phyloP scores from a whole-genome alignment of 2,329 filamentous ascomycete species.

The Ascochyta lentis region DNA sequence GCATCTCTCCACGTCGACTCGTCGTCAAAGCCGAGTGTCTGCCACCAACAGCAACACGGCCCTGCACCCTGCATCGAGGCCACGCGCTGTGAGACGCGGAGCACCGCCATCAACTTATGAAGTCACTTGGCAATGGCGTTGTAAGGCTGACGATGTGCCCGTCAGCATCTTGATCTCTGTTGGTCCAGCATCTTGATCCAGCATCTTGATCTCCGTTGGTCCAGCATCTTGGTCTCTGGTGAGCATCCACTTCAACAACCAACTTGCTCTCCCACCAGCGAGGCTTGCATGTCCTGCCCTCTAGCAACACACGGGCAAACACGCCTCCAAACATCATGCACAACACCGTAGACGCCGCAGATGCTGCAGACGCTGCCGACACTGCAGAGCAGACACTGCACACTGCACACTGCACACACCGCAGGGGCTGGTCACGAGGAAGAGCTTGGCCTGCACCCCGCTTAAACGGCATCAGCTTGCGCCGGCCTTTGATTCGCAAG shows the following conservation, averaged over 20 bases:
- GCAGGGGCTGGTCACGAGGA: constrained; percentile 10
- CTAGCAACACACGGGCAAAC: not conserved
- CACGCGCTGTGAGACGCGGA: constrained; percentile 28
- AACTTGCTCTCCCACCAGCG: not conserved
- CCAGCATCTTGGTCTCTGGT: no score
- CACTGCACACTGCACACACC: not conserved
- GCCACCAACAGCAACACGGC: constrained; percentile 13
- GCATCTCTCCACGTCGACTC: constrained; percentile 3
- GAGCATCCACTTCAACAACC: not conserved
- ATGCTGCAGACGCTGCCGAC: not conserved
- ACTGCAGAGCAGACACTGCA: not conserved
- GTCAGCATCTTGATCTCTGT: not conserved
- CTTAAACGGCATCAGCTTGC: constrained; percentile 14
- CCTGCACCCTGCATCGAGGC: constrained; percentile 21
- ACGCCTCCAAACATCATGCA: not conserved
- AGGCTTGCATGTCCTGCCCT: not conserved
- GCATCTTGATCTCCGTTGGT: no score
- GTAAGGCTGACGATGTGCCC: constrained; percentile 26
- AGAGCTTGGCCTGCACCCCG: constrained; percentile 14
- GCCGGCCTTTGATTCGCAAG: constrained; percentile 13
- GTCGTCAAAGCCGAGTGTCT: constrained; percentile 8
- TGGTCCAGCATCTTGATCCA: not conserved
- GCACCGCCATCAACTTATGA: constrained; percentile 18
- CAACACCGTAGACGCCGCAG: not conserved
- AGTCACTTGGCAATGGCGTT: constrained; percentile 9